Conservation (phyloP, 2,329 filamentous ascomycete species). For the Teratosphaeria viscida region DNA sequence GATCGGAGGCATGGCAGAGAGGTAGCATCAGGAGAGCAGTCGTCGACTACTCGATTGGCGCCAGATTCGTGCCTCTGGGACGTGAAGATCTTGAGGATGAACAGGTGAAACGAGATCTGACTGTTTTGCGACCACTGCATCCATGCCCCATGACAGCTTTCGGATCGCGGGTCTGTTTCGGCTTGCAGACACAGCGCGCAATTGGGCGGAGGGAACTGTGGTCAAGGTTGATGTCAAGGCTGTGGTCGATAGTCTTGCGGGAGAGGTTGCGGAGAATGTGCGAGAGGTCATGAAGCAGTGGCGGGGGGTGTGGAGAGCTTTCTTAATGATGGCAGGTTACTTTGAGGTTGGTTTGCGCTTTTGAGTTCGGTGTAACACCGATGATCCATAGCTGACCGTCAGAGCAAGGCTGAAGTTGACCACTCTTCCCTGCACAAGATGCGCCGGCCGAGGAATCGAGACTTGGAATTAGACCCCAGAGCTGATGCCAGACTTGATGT, state of each 20-base stretch:
- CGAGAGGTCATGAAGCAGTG: slow-evolving; percentile 3
- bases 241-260: neutral
- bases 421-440: too few relatives aligned
- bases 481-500: too few relatives aligned
- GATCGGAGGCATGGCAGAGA: slow-evolving; percentile 4
- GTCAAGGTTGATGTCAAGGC: neutral
- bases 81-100: slow-evolving; percentile 1
- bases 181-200: neutral
- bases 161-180: neutral
- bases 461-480: too few relatives aligned
- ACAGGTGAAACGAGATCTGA: neutral
- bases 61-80: slow-evolving; percentile 5
- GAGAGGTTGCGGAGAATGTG: slow-evolving; percentile 1
- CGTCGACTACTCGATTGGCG: slow-evolving; percentile 5
- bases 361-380: too few relatives aligned
- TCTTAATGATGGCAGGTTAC: neutral
- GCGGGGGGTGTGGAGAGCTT: neutral
- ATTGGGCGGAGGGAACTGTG: slow-evolving; percentile 3
- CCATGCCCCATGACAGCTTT: slow-evolving; percentile 5
- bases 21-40: slow-evolving; percentile 1
- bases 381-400: too few relatives aligned
- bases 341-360: neutral
- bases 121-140: slow-evolving; percentile 3
- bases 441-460: too few relatives aligned
- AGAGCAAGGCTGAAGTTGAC: too few relatives aligned